Evolutionary conservation across 1,139 yeast genomes (phyloP), one percentile per base, ranked within the genome.

Genomic region (Pichia sp.): DNA sequence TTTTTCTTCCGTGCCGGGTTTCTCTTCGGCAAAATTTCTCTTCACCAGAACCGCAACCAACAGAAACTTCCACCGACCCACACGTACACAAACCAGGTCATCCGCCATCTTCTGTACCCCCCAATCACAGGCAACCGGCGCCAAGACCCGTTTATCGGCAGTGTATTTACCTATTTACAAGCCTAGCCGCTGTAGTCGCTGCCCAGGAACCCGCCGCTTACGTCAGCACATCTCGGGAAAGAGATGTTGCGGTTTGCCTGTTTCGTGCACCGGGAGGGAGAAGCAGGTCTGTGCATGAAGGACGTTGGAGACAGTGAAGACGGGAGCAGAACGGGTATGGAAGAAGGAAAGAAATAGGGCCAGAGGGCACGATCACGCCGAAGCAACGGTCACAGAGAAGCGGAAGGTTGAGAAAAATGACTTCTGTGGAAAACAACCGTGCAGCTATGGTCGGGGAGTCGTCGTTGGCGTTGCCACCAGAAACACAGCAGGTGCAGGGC

Each of bases 391-490:
- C 13, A 31, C 34, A 31, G 34, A 36, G 32, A 16, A 34, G 10
- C 16, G 31, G 13, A 23, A 46, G 16, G 42, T 16, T 29, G 36
- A 8, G 23, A 13, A 31, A 32, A 19, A 34, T 29, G 41, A 47
- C 47, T 32, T 41, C 36, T 8, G 26, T 42, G 45, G 45, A 42
- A 16, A 42, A 26, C 45, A 42, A n/a, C n/a, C 45, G n/a, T 42
- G 40, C 40, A 8, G 15, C 40, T 5, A 36, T 36, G 40, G 40
- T 36, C 15, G 40, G 40, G 40, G 40, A 36, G 40, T 36, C 40
- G 40, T 36, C 40, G 15, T 13, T 36, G 40, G 40, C 40, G 15
- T 13, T 15, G 15, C 40, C 40, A 36, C 7, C 40, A 5, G 40
- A 36, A 5, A 13, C 40, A 13, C 13, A 36, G 40, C 15, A 10